Conservation (phyloP, 495 filamentous ascomycete species). For the Penicillium canescens region DNA sequence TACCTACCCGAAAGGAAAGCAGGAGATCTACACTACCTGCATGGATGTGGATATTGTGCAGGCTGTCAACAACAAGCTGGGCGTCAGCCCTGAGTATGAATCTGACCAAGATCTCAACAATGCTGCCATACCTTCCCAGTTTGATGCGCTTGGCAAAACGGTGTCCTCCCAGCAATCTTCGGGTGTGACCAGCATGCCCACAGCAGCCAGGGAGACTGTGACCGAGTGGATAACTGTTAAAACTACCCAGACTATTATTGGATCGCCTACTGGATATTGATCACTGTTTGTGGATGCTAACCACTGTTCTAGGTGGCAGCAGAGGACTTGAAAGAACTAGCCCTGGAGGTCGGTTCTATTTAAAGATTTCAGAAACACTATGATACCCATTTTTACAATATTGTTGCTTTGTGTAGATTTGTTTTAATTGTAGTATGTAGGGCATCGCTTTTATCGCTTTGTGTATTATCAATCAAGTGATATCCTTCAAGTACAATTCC, state of each 20-base stretch:
- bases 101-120: slow-evolving; percentile 37
- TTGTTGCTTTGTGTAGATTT: too few species aligned
- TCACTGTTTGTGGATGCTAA: too few species aligned
- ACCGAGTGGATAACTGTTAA: slow-evolving; percentile 5
- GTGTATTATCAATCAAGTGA: too few species aligned
- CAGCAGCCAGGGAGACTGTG: not conserved
- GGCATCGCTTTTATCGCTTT: too few species aligned
- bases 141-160: slow-evolving; percentile 23
- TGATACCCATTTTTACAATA: too few species aligned
- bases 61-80: slow-evolving; percentile 1
- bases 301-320: too few species aligned
- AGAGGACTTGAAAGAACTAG: too few species aligned
- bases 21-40: slow-evolving; percentile 80
- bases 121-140: slow-evolving; percentile 38
- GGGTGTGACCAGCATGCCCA: not conserved
- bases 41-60: slow-evolving; percentile 68
- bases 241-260: not conserved
- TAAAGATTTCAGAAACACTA: too few species aligned
- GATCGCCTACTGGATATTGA: too few species aligned
- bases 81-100: slow-evolving; percentile 17
- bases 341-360: too few species aligned
- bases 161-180: not conserved
- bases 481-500: too few species aligned
- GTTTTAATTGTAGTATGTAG: too few species aligned
- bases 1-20: slow-evolving; percentile 50